phyloP scores from a whole-genome alignment of 2,329 filamentous ascomycete genomes.

The Aureobasidium sp. region DNA sequence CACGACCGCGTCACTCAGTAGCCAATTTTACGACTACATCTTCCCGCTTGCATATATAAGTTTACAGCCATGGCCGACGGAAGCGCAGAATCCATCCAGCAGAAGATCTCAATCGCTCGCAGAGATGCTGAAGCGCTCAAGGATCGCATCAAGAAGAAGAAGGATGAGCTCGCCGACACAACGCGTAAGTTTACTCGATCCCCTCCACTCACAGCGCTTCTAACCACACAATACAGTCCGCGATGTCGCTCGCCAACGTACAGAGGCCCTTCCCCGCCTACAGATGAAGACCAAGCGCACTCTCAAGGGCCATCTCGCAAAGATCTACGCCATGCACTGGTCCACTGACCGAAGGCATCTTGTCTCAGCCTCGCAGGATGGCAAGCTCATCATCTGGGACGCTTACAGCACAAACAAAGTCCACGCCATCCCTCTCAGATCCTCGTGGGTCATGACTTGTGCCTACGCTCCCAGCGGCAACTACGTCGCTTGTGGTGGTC shows the following conservation, averaged over 20 bases:
- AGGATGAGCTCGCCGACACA: constrained; percentile 97
- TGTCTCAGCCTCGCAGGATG: constrained; percentile 95
- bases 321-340: constrained; percentile 99
- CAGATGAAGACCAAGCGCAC: constrained; percentile 97
- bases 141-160: constrained; percentile 98
- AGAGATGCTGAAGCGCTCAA: constrained; percentile 97
- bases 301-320: constrained; percentile 93
- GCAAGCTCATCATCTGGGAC: constrained; percentile 99
- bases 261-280: constrained; percentile 85
- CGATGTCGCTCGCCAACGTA: constrained; percentile 83
- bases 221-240: constrained; percentile 54
- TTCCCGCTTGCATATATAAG: background rate
- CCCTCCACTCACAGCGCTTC: background rate
- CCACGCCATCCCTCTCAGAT: constrained; percentile 92
- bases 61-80: constrained; percentile 38
- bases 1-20: constrained; percentile 6
- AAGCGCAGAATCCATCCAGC: constrained; percentile 45
- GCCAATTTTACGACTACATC: background rate
- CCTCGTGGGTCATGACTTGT: constrained; percentile 99
- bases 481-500: constrained; percentile 95
- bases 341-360: constrained; percentile 95
- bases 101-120: constrained; percentile 84
- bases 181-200: constrained; percentile 63
- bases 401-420: constrained; percentile 99
- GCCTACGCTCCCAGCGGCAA: constrained; percentile 97